A percentile compares a stretch with the other conserved stretches of the same genome.
Conservation (phyloP, 148 eudicot species). For the Euryodendron excelsum region DNA sequence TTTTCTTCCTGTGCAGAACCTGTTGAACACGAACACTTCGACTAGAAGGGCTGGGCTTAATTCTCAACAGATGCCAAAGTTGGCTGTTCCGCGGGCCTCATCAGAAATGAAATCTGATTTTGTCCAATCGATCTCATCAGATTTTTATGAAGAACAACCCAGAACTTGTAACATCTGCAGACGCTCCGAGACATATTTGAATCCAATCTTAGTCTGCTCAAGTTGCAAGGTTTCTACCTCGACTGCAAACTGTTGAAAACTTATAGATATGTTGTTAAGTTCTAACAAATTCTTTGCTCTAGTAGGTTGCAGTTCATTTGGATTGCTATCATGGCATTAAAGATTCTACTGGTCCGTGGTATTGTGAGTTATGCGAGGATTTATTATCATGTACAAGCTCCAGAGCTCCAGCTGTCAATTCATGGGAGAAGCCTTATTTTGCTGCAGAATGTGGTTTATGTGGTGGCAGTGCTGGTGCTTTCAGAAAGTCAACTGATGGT, state of each 20-base stretch:
- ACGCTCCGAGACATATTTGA: constrained; percentile 75
- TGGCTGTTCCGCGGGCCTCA: constrained; percentile 42
- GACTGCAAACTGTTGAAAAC: background rate
- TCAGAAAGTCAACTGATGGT: constrained; percentile 78
- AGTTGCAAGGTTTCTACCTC: constrained; percentile 72
- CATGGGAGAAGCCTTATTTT: constrained; percentile 47
- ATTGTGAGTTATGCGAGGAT: constrained; percentile 87
- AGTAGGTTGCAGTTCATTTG: constrained; percentile 88
- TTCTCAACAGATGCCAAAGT: constrained; percentile 44
- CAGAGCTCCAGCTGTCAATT: constrained; percentile 33
- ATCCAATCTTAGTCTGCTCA: constrained; percentile 74
- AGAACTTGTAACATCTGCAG: constrained; percentile 79
- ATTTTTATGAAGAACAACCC: constrained; percentile 47
- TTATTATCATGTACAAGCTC: constrained; percentile 43
- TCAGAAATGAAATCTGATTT: constrained; percentile 52
- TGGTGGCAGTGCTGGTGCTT: constrained; percentile 81
- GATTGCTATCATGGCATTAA: constrained; percentile 82
- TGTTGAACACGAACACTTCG: constrained; percentile 41
- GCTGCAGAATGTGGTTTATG: constrained; percentile 79
- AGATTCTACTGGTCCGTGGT: constrained; percentile 90
- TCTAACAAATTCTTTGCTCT: constrained; percentile 11
- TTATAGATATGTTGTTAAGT: background rate
- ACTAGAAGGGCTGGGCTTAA: constrained; percentile 46
- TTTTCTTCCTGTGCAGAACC: constrained; percentile 34
- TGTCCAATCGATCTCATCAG: constrained; percentile 41